These are phyloP conservation scores for Jaltomata sinuosa DNA, from an alignment of 257 asterid genomes.

Conservation along the genomic window DNA sequence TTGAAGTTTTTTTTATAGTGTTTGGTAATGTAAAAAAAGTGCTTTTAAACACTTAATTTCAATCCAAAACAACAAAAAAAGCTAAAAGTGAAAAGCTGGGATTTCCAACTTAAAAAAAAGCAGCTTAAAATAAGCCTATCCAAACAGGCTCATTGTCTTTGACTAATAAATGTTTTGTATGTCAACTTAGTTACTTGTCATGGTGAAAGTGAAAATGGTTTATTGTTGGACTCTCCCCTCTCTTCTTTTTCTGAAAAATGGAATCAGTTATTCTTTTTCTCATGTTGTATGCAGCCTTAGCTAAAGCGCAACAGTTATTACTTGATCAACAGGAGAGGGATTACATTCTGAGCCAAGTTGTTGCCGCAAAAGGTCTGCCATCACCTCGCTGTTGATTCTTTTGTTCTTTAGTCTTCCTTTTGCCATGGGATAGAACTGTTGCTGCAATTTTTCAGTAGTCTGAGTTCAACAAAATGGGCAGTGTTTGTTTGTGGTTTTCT, in stretches of 20 bases:
- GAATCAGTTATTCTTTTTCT: neutral
- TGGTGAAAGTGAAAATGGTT: no score
- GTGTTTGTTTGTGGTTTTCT: neutral
- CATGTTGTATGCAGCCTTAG: slow-evolving; percentile 55
- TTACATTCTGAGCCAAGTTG: slow-evolving; percentile 79
- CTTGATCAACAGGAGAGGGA: slow-evolving; percentile 92
- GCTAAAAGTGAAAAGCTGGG: no score
- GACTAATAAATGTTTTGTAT: neutral
- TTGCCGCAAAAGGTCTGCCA: slow-evolving; percentile 72
- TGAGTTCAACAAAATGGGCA: neutral
- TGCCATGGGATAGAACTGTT: neutral
- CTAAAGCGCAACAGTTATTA: slow-evolving; percentile 84
- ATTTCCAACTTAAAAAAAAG: no score
- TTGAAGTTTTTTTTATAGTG: no score
- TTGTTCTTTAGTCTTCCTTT: neutral
- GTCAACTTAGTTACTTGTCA: no score
- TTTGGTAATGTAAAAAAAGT: no score
- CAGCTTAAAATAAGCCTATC: no score
- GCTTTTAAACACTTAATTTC: no score
- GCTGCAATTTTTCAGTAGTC: neutral
- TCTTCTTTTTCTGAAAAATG: neutral
- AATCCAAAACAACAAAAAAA: no score
- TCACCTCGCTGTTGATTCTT: neutral
- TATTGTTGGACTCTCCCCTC: accelerated
- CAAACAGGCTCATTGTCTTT: neutral